Evolutionary conservation across 139 green algal genomes (phyloP).

Genomic region (Tetraselmis chui): DNA sequence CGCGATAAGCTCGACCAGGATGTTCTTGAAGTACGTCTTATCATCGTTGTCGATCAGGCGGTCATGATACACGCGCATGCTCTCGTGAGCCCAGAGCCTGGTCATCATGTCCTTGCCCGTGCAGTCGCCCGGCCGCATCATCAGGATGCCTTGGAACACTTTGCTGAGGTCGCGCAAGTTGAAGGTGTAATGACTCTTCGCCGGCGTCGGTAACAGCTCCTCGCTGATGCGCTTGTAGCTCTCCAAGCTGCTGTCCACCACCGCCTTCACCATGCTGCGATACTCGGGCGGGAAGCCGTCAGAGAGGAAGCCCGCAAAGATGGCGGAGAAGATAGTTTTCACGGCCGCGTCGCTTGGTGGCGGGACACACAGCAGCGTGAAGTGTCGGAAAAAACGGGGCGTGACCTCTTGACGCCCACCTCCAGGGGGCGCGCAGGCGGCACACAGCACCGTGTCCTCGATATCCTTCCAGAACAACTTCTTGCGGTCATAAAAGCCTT

Average conservation of each 20-base stretch:
- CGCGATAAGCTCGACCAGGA: conserved; percentile 4
- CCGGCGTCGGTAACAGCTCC: conserved; percentile 26
- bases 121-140: conserved; percentile 43
- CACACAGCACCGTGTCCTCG: conserved; percentile 56
- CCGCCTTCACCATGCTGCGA: conserved; percentile 49
- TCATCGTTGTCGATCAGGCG: conserved; percentile 33
- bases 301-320: conserved; percentile 68
- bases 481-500: conserved; percentile 74
- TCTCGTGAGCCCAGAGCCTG: conserved; percentile 44
- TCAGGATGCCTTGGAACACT: conserved; percentile 72
- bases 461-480: conserved; percentile 84
- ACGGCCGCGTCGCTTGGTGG: conserved; percentile 48
- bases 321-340: conserved; percentile 68
- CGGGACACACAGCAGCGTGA: conserved; percentile 72
- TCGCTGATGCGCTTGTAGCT: conserved; percentile 45
- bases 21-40: conserved; percentile 29
- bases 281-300: conserved; percentile 52
- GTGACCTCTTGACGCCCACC: conserved; percentile 66
- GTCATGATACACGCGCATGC: conserved; percentile 43
- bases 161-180: conserved; percentile 75
- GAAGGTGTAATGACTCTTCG: conserved; percentile 74
- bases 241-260: conserved; percentile 40
- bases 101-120: conserved; percentile 36
- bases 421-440: conserved; percentile 68
- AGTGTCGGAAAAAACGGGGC: conserved; percentile 72